Percentiles rank a stretch among this genome's conserved stretches.
These are phyloP conservation scores for Talaromyces nanjingensis DNA, from an alignment of 495 filamentous ascomycete species.

Conservation along the genomic window DNA sequence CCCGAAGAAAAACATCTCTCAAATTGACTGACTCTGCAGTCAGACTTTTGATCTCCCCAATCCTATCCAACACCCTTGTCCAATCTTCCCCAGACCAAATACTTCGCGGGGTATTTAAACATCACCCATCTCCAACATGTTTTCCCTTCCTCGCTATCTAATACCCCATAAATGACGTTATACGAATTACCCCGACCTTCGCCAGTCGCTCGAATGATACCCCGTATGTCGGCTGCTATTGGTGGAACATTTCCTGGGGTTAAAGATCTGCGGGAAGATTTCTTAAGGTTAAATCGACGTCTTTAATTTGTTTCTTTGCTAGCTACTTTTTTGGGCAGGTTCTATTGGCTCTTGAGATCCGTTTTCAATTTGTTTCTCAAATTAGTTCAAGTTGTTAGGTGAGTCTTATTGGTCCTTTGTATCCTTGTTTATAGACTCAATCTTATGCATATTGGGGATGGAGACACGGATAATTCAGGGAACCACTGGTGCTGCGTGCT, in stretches of 20 bases:
- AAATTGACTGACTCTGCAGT: not conserved
- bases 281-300: not conserved
- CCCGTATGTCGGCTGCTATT: not conserved
- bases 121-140: not conserved
- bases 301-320: not conserved
- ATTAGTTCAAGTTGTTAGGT: no score
- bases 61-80: not conserved
- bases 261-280: not conserved
- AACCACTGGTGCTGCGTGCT: no score
- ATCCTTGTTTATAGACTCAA: not conserved
- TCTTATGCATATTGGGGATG: not conserved
- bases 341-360: not conserved
- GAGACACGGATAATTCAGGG: not conserved
- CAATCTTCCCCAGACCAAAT: not conserved
- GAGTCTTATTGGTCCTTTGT: no score
- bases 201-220: not conserved
- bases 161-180: not conserved
- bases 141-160: not conserved
- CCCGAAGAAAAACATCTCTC: not conserved
- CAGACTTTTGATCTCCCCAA: no score
- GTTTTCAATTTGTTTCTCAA: no score
- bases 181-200: not conserved
- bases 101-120: not conserved
- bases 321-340: not conserved
- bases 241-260: not conserved